Conservation (phyloP, 495 filamentous ascomycete genomes). For the Staphylotrichum longicolle region DNA sequence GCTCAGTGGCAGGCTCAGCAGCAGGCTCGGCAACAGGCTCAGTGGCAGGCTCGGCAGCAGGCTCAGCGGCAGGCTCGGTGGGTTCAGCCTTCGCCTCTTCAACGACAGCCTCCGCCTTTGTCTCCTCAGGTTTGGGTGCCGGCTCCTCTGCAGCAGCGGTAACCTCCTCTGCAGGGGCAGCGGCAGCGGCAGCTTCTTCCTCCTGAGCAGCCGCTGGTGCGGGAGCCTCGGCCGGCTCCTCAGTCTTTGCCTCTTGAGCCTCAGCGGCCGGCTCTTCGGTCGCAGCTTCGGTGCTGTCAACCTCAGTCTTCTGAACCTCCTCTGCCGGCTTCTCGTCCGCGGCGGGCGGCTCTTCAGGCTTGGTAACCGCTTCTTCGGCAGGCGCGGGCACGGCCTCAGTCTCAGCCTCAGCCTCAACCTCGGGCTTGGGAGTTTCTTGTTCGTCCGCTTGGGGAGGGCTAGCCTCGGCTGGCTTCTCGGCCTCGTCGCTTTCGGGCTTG, state of each 20-base stretch:
- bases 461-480: background rate
- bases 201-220: conserved; percentile 18
- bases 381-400: background rate
- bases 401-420: conserved; percentile 1
- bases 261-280: conserved; percentile 4
- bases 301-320: background rate
- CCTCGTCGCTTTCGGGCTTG: background rate
- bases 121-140: background rate
- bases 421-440: conserved; percentile 13
- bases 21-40: background rate
- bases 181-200: conserved; percentile 17
- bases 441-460: background rate
- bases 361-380: background rate
- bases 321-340: too few relatives aligned
- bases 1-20: too few relatives aligned
- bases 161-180: too few relatives aligned
- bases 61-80: too few relatives aligned
- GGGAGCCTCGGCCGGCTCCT: conserved; percentile 2
- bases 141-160: background rate
- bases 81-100: too few relatives aligned
- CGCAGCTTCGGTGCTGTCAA: background rate
- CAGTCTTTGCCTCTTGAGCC: conserved; percentile 6
- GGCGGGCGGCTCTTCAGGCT: conserved; percentile 1
- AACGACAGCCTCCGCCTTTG: background rate
- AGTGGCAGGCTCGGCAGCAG: background rate